Conservation (phyloP, 225 moss, liverwort and hornwort species). For the Marchantia paleacea region DNA sequence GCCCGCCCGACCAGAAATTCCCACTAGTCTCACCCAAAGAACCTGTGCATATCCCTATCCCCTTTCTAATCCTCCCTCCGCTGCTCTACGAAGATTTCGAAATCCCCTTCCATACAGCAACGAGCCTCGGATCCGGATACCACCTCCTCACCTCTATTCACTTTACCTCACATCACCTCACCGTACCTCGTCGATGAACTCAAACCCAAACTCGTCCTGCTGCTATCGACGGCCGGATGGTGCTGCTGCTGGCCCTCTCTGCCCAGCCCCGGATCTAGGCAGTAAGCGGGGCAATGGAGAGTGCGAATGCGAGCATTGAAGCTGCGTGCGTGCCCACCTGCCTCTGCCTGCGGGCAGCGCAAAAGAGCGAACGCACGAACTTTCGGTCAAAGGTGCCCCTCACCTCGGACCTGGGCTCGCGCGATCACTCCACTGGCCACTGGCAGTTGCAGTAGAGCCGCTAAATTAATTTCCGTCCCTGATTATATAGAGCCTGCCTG, state of each 20-base stretch:
- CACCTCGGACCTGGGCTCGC: not conserved
- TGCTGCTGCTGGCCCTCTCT: not conserved
- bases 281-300: not conserved
- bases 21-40: too few species aligned
- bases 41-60: not conserved
- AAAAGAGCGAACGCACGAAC: not conserved
- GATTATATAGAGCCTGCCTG: not conserved
- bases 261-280: constrained; percentile 5
- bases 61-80: not conserved
- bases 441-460: not conserved
- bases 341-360: not conserved
- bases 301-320: not conserved
- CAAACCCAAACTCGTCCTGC: not conserved
- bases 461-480: not conserved
- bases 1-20: not conserved
- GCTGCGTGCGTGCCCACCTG: not conserved
- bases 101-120: not conserved
- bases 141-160: not conserved
- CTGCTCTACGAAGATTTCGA: not conserved
- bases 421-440: not conserved
- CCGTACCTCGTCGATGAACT: not conserved
- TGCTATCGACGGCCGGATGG: not conserved
- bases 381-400: constrained; percentile 8
- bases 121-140: not conserved
- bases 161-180: not conserved